A percentile compares a stretch with the other conserved stretches of the same genome.
phyloP scores from a whole-genome alignment of 257 asterid species.

The Salvia splendens region DNA sequence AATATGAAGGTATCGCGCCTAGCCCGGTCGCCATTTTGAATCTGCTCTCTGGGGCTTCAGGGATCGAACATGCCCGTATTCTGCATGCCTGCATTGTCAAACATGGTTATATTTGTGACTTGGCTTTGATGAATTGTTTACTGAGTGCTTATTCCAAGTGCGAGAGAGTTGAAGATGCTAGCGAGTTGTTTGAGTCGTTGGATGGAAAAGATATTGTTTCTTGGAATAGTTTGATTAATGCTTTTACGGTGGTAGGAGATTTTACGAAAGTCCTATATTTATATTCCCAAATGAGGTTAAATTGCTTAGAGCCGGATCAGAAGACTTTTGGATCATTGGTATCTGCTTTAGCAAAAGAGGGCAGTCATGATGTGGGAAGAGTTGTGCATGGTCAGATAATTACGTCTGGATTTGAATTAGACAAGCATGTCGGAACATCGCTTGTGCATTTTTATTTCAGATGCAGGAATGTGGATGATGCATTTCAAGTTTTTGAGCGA shows the following conservation, averaged over 20 bases:
- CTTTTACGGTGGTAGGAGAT: slow-evolving; percentile 48
- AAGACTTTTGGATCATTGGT: slow-evolving; percentile 67
- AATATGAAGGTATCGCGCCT: slow-evolving; percentile 53
- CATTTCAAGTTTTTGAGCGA: slow-evolving; percentile 51
- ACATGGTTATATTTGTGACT: slow-evolving; percentile 45
- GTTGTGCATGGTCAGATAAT: slow-evolving; percentile 59
- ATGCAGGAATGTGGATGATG: slow-evolving; percentile 55
- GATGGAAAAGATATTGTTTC: slow-evolving; percentile 23
- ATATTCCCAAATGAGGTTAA: slow-evolving; percentile 53
- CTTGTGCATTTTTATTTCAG: slow-evolving; percentile 65
- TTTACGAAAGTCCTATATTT: slow-evolving; percentile 45
- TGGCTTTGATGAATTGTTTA: slow-evolving; percentile 58
- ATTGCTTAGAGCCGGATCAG: slow-evolving; percentile 54
- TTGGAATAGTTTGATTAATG: slow-evolving; percentile 47
- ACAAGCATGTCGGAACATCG: slow-evolving; percentile 59
- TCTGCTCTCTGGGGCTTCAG: slow-evolving; percentile 61
- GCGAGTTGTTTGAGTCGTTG: slow-evolving; percentile 54
- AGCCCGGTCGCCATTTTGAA: slow-evolving; percentile 57
- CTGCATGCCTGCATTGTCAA: slow-evolving; percentile 58
- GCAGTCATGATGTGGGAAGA: slow-evolving; percentile 53
- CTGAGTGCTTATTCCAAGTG: slow-evolving; percentile 73
- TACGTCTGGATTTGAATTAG: slow-evolving; percentile 48
- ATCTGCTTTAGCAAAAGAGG: slow-evolving; percentile 55
- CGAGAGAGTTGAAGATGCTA: slow-evolving; percentile 55
- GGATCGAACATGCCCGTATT: slow-evolving; percentile 41